Conservation (phyloP, 1,284 basidiomycete genomes). For the Trichosporon ovoides region DNA sequence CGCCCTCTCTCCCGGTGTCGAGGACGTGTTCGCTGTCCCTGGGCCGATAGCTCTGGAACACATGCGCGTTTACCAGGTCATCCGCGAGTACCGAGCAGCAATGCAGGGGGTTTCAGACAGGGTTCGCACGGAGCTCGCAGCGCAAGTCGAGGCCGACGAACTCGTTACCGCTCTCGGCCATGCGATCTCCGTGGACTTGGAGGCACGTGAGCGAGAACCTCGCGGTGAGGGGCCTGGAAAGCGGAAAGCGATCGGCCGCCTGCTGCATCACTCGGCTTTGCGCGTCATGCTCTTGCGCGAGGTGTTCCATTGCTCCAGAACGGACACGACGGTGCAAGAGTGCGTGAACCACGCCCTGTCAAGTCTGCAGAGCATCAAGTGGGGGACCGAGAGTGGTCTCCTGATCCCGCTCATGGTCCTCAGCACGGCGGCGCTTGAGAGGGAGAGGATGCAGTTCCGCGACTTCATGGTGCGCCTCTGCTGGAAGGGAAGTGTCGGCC, state of each 20-base stretch:
- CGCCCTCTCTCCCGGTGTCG: not conserved
- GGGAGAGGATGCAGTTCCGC: constrained; percentile 10
- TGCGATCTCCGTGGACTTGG: constrained; percentile 3
- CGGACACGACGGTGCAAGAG: constrained; percentile 6
- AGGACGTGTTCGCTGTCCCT: constrained; percentile 9
- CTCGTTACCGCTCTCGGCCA: constrained; percentile 2
- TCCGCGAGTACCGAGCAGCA: constrained; percentile 1
- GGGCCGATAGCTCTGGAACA: not conserved
- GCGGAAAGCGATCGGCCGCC: not conserved
- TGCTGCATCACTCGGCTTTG: constrained; percentile 14
- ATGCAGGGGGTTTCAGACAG: not conserved
- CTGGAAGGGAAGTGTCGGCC: constrained; percentile 20
- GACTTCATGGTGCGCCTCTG: constrained; percentile 17
- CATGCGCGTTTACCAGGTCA: constrained; percentile 1
- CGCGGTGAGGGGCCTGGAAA: not conserved
- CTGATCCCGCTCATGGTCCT: constrained; percentile 17
- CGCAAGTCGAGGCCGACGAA: constrained; percentile 18
- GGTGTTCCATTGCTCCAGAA: constrained; percentile 8
- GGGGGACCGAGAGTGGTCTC: constrained; percentile 18
- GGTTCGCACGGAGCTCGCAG: not conserved
- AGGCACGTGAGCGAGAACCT: not conserved
- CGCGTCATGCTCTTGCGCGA: constrained; percentile 15
- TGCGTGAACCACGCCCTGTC: constrained; percentile 7
- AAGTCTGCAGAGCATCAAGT: constrained; percentile 12
- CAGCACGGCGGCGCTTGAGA: constrained; percentile 4